Evolutionary conservation across 768 basidiomycete genomes (phyloP), one percentile per base, ranked within the genome.

Genomic region (Leucocoprinus birnbaumii): DNA sequence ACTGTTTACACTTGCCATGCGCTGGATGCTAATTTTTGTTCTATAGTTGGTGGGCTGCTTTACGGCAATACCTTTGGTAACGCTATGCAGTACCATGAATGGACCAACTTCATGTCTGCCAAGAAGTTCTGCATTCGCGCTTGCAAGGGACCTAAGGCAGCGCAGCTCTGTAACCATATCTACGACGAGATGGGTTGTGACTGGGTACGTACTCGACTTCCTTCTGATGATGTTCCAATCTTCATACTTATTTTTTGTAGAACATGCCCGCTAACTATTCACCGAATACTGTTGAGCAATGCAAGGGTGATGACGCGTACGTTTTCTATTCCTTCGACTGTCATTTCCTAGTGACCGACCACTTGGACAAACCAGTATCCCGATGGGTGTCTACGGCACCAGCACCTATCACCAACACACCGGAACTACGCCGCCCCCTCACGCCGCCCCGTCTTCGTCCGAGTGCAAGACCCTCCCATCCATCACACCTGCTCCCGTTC

Each of bases 91-190:
- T 79, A 87, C 65, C 86, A 89, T 61, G 87, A 92, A 65, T 94
- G 93, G 92, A 91, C 88, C 43, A 82, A 79, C 68, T 93, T 92
- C 73, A 84, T 92, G 61, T 90, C 89, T 19, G 80, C 79, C 26
- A 65, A 58, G 42, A 66, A 72, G 55, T 88, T 89, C 70, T 93
- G 90, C 71, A 70, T 90, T 64, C 89, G 90, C 58, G 74, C 84
- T 3, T 94, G 92, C 70, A 66, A 73, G 5, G 84, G 84, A 16
- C 68, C 80, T 11, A 80, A 83, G 51, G 78, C 84, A 0, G 77
- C 75, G 5, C 68, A 70, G 19, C 76, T 78, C 53, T 92, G 90
- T 75, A 83, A 89, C 68, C 88, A 94, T 73, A 86, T 87, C 61
- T 90, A 84, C 59, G 89, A 91, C 60, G 74, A 82, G 47, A 81